Evolutionary conservation across 2,329 filamentous ascomycete genomes (phyloP).

Genomic region (Bimuria novae-zelandiae): DNA sequence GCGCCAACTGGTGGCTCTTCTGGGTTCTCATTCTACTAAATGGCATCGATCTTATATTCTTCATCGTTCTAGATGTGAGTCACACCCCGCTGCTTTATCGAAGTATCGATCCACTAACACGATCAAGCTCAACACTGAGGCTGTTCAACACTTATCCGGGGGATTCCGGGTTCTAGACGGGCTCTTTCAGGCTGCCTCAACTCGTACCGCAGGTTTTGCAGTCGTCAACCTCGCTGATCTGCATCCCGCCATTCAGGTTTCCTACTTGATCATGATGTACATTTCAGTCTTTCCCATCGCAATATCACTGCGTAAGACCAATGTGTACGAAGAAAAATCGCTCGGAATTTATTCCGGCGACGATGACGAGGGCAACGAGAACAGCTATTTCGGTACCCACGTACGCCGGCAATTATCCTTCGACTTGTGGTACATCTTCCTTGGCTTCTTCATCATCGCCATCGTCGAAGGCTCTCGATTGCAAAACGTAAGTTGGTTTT

Average conservation of each 20-base stretch:
- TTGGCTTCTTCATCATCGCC: slow-evolving; percentile 89
- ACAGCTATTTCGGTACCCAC: slow-evolving; percentile 89
- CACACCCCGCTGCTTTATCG: neutral
- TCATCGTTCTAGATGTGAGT: slow-evolving; percentile 86
- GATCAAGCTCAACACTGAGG: slow-evolving; percentile 71
- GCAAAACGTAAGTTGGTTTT: slow-evolving; percentile 49
- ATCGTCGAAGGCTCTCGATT: slow-evolving; percentile 82
- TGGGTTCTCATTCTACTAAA: slow-evolving; percentile 83
- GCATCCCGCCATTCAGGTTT: slow-evolving; percentile 89
- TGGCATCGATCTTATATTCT: slow-evolving; percentile 83
- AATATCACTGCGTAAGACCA: slow-evolving; percentile 90
- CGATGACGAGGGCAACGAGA: slow-evolving; percentile 60
- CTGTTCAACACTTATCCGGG: slow-evolving; percentile 69
- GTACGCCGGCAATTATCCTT: slow-evolving; percentile 92
- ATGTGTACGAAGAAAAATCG: slow-evolving; percentile 93
- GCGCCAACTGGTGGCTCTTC: slow-evolving; percentile 95
- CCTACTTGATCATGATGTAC: slow-evolving; percentile 99
- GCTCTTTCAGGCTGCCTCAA: slow-evolving; percentile 87
- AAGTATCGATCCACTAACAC: neutral
- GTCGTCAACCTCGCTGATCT: slow-evolving; percentile 77
- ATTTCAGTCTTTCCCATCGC: slow-evolving; percentile 97
- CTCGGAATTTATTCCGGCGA: slow-evolving; percentile 70
- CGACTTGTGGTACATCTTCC: slow-evolving; percentile 95
- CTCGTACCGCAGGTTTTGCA: slow-evolving; percentile 87
- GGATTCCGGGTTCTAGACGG: slow-evolving; percentile 82